Base-by-base conservation (phyloP, 371 early-diverging fungal species). In the Mucor piriformis region DNA sequence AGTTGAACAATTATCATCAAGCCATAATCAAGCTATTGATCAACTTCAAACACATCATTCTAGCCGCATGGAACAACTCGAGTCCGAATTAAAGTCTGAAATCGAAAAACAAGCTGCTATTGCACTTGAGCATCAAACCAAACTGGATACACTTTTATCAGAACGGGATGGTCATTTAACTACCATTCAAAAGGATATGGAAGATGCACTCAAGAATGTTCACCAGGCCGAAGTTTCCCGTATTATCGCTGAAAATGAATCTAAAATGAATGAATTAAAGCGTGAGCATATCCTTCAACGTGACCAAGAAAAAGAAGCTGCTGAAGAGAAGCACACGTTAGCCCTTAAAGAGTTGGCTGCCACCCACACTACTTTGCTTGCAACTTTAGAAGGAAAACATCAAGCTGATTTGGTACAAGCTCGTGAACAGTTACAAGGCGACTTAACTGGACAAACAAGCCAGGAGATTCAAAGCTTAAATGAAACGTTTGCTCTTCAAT, bases 11-110 rank as follows among this genome's bases (percentile, higher is more conserved):
- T 21, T 78, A 10, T 54, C 60, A 2, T 12, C 63, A 18, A 63
- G 66, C 6, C 75, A 78, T 50, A 62, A 61, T 18, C 73, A 74
- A 34, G 73, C 79, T 10, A 66, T 78, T 61, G 75, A 74, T 2
- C 69, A 72, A 38, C 59, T 78, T 16, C 65, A 78, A 49, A 58
- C 49, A 2, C 71, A 74, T 50, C 79, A 78, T 44, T 44, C 47
- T 12, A 52, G 40, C 15, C 54, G 66, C 1, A 51, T 78, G 38
- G 64, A 68, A 37, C 59, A 69, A 43, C 52, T 78, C 0, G 73
- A 78, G 46, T 33, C 48, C 6, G 70, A 74, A 16, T 42, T 73
- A n/a, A 66, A 65, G 33, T 25, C 52, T 0, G 70, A 66, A 12
- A 56, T 65, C 10, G 61, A 63, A 1, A 62, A 69, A 24, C 71